phyloP scores from a whole-genome alignment of 305 asterid species.

The Solanum hybrid region DNA sequence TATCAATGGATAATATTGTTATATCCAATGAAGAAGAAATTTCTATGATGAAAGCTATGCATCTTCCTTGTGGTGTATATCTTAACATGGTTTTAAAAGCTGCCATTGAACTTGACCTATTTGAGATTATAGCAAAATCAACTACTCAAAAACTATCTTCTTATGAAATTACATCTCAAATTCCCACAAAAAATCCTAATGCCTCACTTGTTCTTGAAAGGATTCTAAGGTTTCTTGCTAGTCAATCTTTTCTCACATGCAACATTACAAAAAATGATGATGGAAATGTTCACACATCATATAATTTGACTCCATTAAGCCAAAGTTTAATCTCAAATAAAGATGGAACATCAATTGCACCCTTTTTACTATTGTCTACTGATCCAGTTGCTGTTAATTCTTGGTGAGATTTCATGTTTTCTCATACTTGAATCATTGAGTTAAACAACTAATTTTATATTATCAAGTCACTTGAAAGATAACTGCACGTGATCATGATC shows the following conservation, averaged over 20 bases:
- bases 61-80: slow-evolving; percentile 3
- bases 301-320: slow-evolving; percentile 6
- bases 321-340: not conserved
- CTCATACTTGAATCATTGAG: too few species aligned
- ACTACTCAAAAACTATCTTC: slow-evolving; percentile 14
- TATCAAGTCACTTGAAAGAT: too few species aligned
- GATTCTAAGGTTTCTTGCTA: slow-evolving; percentile 15
- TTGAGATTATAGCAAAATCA: slow-evolving; percentile 9
- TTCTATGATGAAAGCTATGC: slow-evolving; percentile 6
- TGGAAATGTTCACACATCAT: not conserved
- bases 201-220: slow-evolving; percentile 16
- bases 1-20: not conserved
- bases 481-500: too few species aligned
- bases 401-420: not conserved
- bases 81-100: slow-evolving; percentile 9
- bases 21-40: slow-evolving; percentile 6
- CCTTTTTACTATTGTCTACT: not conserved
- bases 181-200: slow-evolving; percentile 13
- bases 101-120: slow-evolving; percentile 14
- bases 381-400: not conserved
- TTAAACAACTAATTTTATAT: too few species aligned
- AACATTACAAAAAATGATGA: not conserved
- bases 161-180: slow-evolving; percentile 7
- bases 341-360: not conserved
- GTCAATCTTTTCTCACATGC: slow-evolving; percentile 10